phyloP scores from a whole-genome alignment of 306 rosid species.

The Adenanthera pavonina region DNA sequence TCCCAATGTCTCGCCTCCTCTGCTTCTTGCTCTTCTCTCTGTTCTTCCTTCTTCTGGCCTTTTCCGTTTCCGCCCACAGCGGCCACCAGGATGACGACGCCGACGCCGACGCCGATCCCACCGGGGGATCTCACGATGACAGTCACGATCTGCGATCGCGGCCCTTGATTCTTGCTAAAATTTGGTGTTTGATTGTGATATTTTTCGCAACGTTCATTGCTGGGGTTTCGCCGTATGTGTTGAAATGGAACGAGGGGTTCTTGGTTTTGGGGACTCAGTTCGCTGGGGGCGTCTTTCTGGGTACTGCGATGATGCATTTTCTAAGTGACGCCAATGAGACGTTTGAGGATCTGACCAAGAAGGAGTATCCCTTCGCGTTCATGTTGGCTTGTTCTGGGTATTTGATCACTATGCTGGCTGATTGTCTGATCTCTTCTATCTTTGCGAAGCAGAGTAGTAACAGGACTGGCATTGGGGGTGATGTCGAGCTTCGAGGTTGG shows the following conservation, averaged over 20 bases:
- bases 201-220: slow-evolving; percentile 67
- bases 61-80: slow-evolving; percentile 58
- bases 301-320: slow-evolving; percentile 86
- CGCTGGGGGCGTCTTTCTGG: slow-evolving; percentile 78
- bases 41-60: slow-evolving; percentile 43
- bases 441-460: slow-evolving; percentile 37
- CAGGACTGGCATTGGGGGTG: neutral
- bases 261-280: slow-evolving; percentile 78
- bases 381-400: slow-evolving; percentile 75
- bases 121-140: neutral
- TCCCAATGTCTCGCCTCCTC: slow-evolving; percentile 31
- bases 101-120: neutral
- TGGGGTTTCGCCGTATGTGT: slow-evolving; percentile 65
- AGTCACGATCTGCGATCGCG: slow-evolving; percentile 48
- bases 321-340: slow-evolving; percentile 68
- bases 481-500: slow-evolving; percentile 59
- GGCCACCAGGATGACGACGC: slow-evolving; percentile 44
- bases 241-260: slow-evolving; percentile 76
- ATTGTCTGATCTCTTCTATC: slow-evolving; percentile 56
- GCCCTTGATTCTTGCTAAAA: slow-evolving; percentile 58
- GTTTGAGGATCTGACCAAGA: slow-evolving; percentile 59
- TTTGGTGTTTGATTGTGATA: slow-evolving; percentile 60
- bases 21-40: slow-evolving; percentile 17
- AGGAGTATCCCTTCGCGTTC: slow-evolving; percentile 70
- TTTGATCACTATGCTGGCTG: slow-evolving; percentile 69